Evolutionary conservation across 2,329 filamentous ascomycete species (phyloP), one percentile per base, ranked within the genome.

Genomic region (Paraphaeosphaeria minitans): DNA sequence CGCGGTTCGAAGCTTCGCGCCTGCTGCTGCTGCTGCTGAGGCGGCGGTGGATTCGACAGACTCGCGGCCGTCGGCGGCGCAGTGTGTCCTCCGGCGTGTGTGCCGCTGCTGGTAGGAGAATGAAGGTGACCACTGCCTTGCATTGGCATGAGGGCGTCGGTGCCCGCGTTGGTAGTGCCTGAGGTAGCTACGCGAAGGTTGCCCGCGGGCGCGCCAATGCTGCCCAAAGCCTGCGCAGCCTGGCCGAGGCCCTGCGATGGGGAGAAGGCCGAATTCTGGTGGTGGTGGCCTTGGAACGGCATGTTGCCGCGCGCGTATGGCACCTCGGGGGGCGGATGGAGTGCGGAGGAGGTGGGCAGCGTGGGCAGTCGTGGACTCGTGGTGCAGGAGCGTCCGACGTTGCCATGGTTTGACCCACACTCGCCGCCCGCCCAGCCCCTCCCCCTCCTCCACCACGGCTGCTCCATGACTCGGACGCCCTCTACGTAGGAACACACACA

Each of bases 1-100:
- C 83, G 80, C 61, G 82, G 78, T 58, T 85, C 82, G 73, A 80
- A 85, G 52, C 79, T 73, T 68, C 79, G 80, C 59, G 79, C 81
- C 59, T 78, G 74, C 27, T 48, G 46, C 16, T 33, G 46, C 29
- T 16, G 37, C 59, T 78, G 74, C 27, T 48, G 46, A 7, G 19
- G 46, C 29, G 37, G 37, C 16, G 37, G 37, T 39, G 37, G 37
- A 9, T 39, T 39, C 37, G 37, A n/a, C 5, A 39, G 37, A 8
- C 16, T 16, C 37, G 16, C 37, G 16, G 16, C 66, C 68, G 51
- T 66, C 65, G 31, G 71, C 62, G 67, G 72, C 53, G 70, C 73
- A 50, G 68, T 71, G 59, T 76, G 74, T 60, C 64, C 71, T 59
- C 67, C 37, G 14, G 37, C 70, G 57, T 41, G 37, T 7, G 29